Evolutionary conservation across 805 yeast genomes (phyloP).

Genomic region (Candida vaughaniae): DNA sequence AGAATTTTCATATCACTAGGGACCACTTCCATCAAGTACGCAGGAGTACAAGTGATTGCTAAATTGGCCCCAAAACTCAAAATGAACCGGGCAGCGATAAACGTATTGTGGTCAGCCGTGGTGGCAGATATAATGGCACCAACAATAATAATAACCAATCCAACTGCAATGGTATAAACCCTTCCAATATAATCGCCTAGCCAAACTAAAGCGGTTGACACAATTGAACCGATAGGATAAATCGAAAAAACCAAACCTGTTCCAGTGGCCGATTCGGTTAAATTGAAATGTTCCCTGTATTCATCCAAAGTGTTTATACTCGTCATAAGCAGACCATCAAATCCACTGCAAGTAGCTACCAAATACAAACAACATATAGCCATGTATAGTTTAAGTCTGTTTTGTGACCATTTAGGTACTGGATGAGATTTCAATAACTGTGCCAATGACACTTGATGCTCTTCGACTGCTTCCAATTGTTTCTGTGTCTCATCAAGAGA

Average conservation of each 20-base stretch:
- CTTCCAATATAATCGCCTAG: slow-evolving; percentile 28
- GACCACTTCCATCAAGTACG: slow-evolving; percentile 44
- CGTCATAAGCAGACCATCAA: slow-evolving; percentile 40
- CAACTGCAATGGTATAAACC: slow-evolving; percentile 22
- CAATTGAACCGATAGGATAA: slow-evolving; percentile 26
- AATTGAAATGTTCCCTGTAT: slow-evolving; percentile 8
- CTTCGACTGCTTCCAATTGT: neutral
- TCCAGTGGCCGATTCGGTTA: slow-evolving; percentile 27
- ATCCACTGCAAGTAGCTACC: slow-evolving; percentile 43
- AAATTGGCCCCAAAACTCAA: slow-evolving; percentile 42
- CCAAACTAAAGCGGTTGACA: slow-evolving; percentile 28
- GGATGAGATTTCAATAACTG: slow-evolving; percentile 7
- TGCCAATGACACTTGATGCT: slow-evolving; percentile 1
- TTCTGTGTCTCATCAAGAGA: neutral
- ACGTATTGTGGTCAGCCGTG: slow-evolving; percentile 21
- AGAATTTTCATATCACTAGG: slow-evolving; percentile 24
- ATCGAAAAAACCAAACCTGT: slow-evolving; percentile 31
- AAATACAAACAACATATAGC: slow-evolving; percentile 15
- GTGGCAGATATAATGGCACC: slow-evolving; percentile 29
- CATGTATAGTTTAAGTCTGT: slow-evolving; percentile 6
- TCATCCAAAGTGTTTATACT: slow-evolving; percentile 13
- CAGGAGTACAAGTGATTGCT: slow-evolving; percentile 40
- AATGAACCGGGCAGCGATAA: slow-evolving; percentile 42
- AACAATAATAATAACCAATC: slow-evolving; percentile 20
- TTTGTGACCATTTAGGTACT: slow-evolving; percentile 2